Evolutionary conservation across 345 rosid species (phyloP).

Genomic region (Citrus cavaleriei): DNA sequence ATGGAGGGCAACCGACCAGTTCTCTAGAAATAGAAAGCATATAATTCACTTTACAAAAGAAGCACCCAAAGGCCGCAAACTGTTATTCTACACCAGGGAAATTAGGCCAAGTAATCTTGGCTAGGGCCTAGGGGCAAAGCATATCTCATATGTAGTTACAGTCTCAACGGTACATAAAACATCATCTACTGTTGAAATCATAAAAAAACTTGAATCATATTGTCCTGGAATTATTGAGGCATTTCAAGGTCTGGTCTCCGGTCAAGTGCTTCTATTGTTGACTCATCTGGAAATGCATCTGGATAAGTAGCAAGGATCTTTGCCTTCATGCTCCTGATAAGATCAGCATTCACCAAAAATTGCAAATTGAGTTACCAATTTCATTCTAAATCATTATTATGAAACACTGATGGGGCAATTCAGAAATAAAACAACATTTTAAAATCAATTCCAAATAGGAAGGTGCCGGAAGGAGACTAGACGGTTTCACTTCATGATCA

Average conservation of each 20-base stretch:
- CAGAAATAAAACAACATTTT: neutral
- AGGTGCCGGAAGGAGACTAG: neutral
- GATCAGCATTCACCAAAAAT: neutral
- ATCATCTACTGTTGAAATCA: too few species aligned
- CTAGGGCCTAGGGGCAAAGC: too few species aligned
- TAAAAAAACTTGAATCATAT: neutral
- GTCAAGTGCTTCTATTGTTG: slow-evolving; percentile 59
- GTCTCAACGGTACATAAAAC: too few species aligned
- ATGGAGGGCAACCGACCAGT: too few species aligned
- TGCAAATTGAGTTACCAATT: neutral
- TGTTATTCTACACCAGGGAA: too few species aligned
- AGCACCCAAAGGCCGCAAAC: too few species aligned
- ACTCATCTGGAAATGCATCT: slow-evolving; percentile 85
- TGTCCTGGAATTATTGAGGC: slow-evolving; percentile 26
- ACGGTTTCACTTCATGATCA: neutral
- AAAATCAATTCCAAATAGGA: neutral
- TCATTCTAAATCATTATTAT: neutral
- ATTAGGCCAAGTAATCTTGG: too few species aligned
- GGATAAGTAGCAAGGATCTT: slow-evolving; percentile 75
- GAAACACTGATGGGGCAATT: neutral
- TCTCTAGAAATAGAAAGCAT: too few species aligned
- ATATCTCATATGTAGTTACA: too few species aligned
- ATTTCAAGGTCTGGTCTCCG: slow-evolving; percentile 77
- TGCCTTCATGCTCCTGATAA: slow-evolving; percentile 59
- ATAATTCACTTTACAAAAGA: too few species aligned